These are phyloP conservation scores for Dovyalis caffra DNA, from an alignment of 345 rosid genomes.

Conservation along the genomic window DNA sequence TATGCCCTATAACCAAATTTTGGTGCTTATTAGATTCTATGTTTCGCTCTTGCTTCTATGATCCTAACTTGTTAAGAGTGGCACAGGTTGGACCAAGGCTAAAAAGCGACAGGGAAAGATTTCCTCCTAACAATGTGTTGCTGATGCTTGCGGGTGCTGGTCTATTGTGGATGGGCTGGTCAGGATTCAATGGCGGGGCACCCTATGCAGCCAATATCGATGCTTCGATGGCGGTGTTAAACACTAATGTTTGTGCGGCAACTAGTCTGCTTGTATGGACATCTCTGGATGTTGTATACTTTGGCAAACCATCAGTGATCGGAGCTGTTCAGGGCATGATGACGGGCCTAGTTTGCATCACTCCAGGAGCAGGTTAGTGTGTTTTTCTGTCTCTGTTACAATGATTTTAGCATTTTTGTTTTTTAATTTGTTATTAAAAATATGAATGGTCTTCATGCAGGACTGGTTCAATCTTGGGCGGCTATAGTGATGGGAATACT, in stretches of 20 bases:
- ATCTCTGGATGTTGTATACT: constrained; percentile 71
- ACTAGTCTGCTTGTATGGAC: constrained; percentile 96
- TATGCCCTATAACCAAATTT: background rate
- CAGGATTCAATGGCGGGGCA: constrained; percentile 95
- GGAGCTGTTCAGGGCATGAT: constrained; percentile 98
- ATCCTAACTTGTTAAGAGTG: background rate
- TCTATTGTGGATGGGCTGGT: constrained; percentile 95
- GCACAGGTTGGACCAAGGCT: constrained; percentile 83
- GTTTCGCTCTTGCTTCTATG: background rate
- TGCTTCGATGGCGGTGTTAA: constrained; percentile 67
- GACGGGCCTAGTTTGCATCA: constrained; percentile 82
- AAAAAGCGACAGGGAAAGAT: constrained; percentile 76
- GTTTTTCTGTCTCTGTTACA: background rate
- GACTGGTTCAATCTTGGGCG: constrained; percentile 89
- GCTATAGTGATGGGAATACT: constrained; percentile 74
- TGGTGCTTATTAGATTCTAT: background rate
- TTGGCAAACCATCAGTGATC: constrained; percentile 86
- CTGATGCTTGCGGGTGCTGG: constrained; percentile 97
- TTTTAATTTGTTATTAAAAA: background rate
- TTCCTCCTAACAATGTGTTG: constrained; percentile 87
- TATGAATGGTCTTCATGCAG: constrained; percentile 28
- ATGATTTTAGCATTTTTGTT: background rate
- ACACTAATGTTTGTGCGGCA: constrained; percentile 84
- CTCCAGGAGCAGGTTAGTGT: constrained; percentile 81
- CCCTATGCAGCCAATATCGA: constrained; percentile 81